Evolutionary conservation across 768 basidiomycete species (phyloP), one percentile per base, ranked within the genome.

Genomic region (Baorangia bicolor): DNA sequence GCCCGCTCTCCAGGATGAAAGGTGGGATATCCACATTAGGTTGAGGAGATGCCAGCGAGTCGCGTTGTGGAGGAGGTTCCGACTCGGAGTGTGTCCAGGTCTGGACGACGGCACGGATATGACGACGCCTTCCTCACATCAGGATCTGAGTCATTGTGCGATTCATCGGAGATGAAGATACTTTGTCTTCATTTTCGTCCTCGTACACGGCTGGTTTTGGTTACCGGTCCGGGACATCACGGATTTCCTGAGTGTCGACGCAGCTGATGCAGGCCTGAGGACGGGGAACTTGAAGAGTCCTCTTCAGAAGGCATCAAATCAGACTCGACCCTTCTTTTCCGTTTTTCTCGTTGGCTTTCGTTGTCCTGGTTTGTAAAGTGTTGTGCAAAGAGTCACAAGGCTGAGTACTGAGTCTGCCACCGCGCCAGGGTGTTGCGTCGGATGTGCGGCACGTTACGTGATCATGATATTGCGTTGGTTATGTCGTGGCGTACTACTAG

Each of bases 1-100:
- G 73, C 56, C 92, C 87, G 30, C 75, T 70, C 43, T 77, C 69
- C 14, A 82, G 75, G 13, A 87, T 64, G 63, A 91, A 88, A 1
- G 87, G 75, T 0, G 87, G 88, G 11, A 88, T 73, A 20, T 63
- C 62, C 8, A 56, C 53, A 23, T 38, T 38, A 1, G 59, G 54
- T 25, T 45, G 58, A 0, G 69, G 71, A 44, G 71, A 65, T 21
- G 63, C n/a, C n/a, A n/a, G 67, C 23, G 69, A 72, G 40, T 63
- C 59, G 21, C 59, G 67, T 47, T 57, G 59, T 14, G 23, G 41
- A 5, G 35, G 44, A 12, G 39, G 54, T 45, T 59, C 47, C n/a
- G n/a, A n/a, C n/a, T n/a, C n/a, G n/a, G n/a, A 9, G 41, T 18
- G 23, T 5, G 49, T 35, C 6, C 45, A 3, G 38, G 50, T 47